Percentiles rank a stretch among this genome's conserved stretches.
phyloP scores from a whole-genome alignment of 169 alveolate genomes.

The Cryptosporidium meleagridis region DNA sequence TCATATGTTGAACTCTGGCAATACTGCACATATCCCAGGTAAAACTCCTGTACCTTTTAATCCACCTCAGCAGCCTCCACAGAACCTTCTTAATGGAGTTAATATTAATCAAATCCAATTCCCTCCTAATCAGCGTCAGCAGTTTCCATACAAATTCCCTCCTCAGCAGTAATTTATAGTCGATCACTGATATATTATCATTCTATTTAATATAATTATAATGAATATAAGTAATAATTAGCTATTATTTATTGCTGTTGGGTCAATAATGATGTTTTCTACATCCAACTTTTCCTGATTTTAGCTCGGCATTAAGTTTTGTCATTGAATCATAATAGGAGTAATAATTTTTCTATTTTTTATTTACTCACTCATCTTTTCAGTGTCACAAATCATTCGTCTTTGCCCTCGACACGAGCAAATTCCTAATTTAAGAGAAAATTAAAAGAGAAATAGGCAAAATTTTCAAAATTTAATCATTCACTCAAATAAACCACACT shows the following conservation, averaged over 20 bases:
- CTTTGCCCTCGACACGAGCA: no score
- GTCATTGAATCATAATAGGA: slow-evolving; percentile 1
- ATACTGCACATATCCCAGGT: slow-evolving; percentile 74
- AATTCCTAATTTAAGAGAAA: no score
- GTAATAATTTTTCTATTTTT: slow-evolving; percentile 2
- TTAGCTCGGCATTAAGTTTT: slow-evolving; percentile 30
- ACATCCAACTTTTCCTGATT: not conserved
- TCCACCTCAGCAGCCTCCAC: slow-evolving; percentile 60
- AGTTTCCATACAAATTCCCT: slow-evolving; percentile 58
- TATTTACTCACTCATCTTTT: not conserved
- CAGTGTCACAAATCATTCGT: not conserved
- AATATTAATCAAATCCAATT: slow-evolving; percentile 43
- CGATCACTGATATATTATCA: not conserved
- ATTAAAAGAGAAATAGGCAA: no score
- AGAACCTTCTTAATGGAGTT: slow-evolving; percentile 41
- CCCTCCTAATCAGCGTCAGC: slow-evolving; percentile 38
- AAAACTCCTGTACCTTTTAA: slow-evolving; percentile 71
- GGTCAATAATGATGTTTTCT: not conserved
- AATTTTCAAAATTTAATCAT: no score
- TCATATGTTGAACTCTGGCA: slow-evolving; percentile 63
- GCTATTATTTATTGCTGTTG: slow-evolving; percentile 26
- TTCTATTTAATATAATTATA: slow-evolving; percentile 28
- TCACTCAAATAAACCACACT: not conserved
- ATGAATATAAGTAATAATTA: slow-evolving; percentile 9
- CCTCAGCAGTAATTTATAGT: slow-evolving; percentile 45